Evolutionary conservation across 2,329 filamentous ascomycete genomes (phyloP).

Genomic region (Colletotrichum navitas): DNA sequence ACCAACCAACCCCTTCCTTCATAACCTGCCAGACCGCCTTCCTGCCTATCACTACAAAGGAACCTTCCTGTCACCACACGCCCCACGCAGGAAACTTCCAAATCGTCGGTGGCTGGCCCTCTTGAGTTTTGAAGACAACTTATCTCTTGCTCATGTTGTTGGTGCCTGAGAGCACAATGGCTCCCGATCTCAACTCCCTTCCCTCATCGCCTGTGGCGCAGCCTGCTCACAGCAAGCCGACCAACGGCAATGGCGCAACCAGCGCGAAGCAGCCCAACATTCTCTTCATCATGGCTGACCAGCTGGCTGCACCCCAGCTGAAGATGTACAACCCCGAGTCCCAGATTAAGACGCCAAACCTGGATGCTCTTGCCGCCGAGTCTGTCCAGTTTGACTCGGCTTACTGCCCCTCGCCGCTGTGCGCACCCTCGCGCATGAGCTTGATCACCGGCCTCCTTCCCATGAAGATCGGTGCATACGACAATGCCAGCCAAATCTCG

Average conservation of each 20-base stretch:
- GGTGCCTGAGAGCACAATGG: constrained; percentile 61
- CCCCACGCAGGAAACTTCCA: neutral
- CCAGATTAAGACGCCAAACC: constrained; percentile 91
- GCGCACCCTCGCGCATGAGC: constrained; percentile 92
- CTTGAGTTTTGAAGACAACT: constrained; percentile 7
- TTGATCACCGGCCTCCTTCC: constrained; percentile 94
- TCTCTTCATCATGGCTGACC: constrained; percentile 94
- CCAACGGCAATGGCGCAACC: constrained; percentile 43
- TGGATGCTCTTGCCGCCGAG: constrained; percentile 83
- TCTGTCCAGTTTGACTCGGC: constrained; percentile 94
- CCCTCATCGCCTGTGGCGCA: constrained; percentile 63
- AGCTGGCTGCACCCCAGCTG: constrained; percentile 89
- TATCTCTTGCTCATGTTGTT: neutral
- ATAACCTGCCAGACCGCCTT: constrained; percentile 17
- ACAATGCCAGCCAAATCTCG: constrained; percentile 88
- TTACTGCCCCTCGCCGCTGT: constrained; percentile 94
- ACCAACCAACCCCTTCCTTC: constrained; percentile 1
- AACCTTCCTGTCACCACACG: neutral
- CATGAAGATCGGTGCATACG: constrained; percentile 91
- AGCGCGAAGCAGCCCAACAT: constrained; percentile 57
- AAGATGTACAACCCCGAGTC: constrained; percentile 93
- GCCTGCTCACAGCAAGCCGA: constrained; percentile 30
- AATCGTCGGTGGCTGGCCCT: neutral
- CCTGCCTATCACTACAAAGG: constrained; percentile 6
- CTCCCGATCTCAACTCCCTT: constrained; percentile 81